Base-by-base conservation (phyloP, 2,329 filamentous ascomycete species). In the Xenosphaeropsis pyriputrescens region DNA sequence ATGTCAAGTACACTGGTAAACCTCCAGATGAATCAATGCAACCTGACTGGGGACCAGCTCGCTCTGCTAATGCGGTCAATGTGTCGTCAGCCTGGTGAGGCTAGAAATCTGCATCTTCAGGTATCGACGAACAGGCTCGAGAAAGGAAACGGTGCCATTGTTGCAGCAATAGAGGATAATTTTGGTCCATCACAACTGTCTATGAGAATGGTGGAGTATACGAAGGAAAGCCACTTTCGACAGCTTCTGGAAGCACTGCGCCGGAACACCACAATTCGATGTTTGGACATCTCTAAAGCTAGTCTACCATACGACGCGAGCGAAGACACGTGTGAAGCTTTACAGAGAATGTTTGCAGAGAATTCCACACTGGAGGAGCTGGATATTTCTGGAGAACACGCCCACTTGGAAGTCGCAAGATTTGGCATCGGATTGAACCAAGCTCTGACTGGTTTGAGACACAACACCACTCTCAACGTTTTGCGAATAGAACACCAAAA, bases 301-400 rank as follows among this genome's bases (percentile, higher is more conserved):
- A 81, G 77, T 0, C 60, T 84, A 16, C 79, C 78, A 12, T 75
- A 75, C 38, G 78, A 83, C 50, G 78, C 78, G 3, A 70, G 72
- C 7, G 68, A 72, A 8, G 75, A 79, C 40, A 83, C 78, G 0
- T 81, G 75, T 48, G 67, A 70, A 41, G 68, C 72, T 12, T 55
- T 84, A 39, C 69, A 75, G 43, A 54, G 64, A 36, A 68, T 84
- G 57, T 78, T 84, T 47, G 70, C 74, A 26, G 68, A 78, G 37
- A 84, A 84, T 43, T 63, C 64, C n/a, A 75, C 72, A 1, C 58
- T 84, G 2, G 65, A 76, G 46, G 75, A 75, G 51, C 58, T 84
- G 11, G 74, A 83, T 51, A 76, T 84, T 33, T 81, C 77, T 18
- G 79, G 79, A 7, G 79, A 83, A 48, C 75, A 78, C 45, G 78